Percentiles rank a stretch among this genome's conserved stretches.
Conservation (phyloP, 768 basidiomycete genomes). For the Podaxis rugospora region DNA sequence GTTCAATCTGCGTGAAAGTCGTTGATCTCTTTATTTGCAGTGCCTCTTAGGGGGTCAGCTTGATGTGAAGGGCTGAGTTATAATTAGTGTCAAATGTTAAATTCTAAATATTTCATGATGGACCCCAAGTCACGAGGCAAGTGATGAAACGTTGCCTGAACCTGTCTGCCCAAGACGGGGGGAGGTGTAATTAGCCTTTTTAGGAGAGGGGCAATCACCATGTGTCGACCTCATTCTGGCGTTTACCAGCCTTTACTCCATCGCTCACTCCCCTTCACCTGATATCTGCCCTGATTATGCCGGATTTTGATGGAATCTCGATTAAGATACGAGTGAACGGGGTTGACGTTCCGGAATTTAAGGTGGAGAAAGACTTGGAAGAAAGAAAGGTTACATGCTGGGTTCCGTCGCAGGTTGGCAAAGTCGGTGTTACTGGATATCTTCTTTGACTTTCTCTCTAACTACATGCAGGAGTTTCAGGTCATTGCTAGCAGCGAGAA, state of each 20-base stretch:
- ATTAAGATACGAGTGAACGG: neutral
- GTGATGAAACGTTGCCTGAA: no score
- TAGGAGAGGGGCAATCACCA: neutral
- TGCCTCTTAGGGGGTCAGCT: no score
- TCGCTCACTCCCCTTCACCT: neutral
- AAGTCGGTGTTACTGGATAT: slow-evolving; percentile 12
- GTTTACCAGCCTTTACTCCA: neutral
- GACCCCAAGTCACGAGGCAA: no score
- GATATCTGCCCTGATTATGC: neutral
- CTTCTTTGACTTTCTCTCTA: neutral
- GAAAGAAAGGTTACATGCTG: slow-evolving; percentile 20
- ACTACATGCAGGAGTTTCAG: neutral
- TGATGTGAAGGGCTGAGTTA: no score
- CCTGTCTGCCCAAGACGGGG: no score
- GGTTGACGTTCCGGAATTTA: neutral
- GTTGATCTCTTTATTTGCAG: no score
- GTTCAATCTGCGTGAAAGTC: no score
- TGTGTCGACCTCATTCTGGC: no score
- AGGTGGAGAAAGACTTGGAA: neutral
- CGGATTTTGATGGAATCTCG: neutral
- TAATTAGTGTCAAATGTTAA: no score
- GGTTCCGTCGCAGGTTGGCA: slow-evolving; percentile 23
- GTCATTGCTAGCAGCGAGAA: neutral
- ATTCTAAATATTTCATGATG: no score
- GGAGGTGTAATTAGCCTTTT: neutral